These are phyloP conservation scores for Solanum chacoense DNA, from an alignment of 305 asterid genomes.

Conservation along the genomic window DNA sequence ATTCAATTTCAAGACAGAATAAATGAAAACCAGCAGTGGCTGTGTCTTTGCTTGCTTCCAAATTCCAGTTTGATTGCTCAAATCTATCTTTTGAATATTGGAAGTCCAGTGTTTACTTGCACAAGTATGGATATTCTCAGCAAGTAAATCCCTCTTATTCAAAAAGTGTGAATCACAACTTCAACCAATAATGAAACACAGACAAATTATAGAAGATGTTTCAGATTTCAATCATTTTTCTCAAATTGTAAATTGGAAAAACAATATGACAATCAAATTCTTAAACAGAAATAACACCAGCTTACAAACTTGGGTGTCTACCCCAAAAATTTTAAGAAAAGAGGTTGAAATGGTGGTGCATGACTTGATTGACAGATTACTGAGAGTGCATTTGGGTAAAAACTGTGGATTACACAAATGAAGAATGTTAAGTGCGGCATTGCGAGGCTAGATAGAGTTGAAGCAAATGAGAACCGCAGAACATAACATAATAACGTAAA, in stretches of 20 bases:
- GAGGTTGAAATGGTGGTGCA: background rate
- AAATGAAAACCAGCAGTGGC: background rate
- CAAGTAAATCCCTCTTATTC: background rate
- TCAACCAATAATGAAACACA: background rate
- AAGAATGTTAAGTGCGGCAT: background rate
- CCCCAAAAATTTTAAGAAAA: background rate
- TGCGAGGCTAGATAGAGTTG: background rate
- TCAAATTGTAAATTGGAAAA: background rate
- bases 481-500: background rate
- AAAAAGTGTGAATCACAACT: background rate
- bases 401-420: background rate
- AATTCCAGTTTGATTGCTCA: background rate
- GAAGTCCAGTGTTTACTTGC: background rate
- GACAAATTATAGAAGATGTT: background rate
- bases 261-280: background rate
- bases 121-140: background rate
- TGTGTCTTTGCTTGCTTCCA: background rate
- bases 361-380: background rate
- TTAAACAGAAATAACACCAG: background rate
- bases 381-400: background rate
- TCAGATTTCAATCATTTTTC: background rate
- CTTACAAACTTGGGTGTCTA: background rate
- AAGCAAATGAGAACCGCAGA: background rate
- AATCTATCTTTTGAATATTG: background rate
- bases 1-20: background rate